phyloP scores from a whole-genome alignment of 2,329 filamentous ascomycete genomes.

The Cordyceps cateniannulata region DNA sequence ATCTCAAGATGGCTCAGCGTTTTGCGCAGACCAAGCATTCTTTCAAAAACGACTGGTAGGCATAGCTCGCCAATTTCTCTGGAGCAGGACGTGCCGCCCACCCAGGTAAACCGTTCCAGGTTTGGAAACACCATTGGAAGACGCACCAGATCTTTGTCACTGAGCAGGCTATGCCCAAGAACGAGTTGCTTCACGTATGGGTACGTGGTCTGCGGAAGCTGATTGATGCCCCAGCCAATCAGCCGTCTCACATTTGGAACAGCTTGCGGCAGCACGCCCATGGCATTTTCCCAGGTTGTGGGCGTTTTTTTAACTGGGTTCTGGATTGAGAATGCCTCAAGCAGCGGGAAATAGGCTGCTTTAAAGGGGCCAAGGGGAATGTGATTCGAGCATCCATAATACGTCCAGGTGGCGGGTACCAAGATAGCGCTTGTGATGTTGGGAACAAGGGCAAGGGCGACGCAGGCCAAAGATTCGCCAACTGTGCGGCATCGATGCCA shows the following conservation, averaged over 20 bases:
- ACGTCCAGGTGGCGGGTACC: too few species aligned
- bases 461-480: background rate
- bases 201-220: background rate
- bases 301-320: too few species aligned
- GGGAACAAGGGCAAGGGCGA: background rate
- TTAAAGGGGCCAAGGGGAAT: background rate
- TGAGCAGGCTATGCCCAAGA: background rate
- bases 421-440: constrained; percentile 3
- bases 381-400: background rate
- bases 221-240: background rate
- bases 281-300: background rate
- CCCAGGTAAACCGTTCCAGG: background rate
- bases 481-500: background rate
- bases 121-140: background rate
- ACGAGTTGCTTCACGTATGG: background rate
- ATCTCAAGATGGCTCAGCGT: background rate
- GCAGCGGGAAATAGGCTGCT: background rate
- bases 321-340: background rate
- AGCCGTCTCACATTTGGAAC: background rate
- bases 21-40: background rate
- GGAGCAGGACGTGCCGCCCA: background rate
- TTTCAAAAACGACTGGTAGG: background rate
- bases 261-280: background rate
- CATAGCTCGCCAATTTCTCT: too few species aligned
- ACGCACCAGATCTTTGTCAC: background rate